A percentile compares a stretch with the other conserved stretches of the same genome.
Conservation (phyloP, 768 basidiomycete species). For the Trametopsis cervina region DNA sequence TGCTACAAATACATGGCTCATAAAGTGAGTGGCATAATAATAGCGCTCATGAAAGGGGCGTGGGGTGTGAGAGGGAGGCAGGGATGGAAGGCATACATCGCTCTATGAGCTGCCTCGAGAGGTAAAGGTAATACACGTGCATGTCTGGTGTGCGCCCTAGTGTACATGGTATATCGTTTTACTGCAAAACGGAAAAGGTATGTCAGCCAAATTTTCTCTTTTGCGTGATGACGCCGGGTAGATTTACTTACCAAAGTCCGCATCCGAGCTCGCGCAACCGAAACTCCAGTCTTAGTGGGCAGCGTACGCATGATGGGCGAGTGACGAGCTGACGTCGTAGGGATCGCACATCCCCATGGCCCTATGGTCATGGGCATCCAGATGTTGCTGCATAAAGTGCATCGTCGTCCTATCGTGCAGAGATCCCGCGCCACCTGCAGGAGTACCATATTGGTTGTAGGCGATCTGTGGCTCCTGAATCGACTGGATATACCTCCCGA, state of each 20-base stretch:
- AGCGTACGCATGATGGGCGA: neutral
- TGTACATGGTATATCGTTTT: neutral
- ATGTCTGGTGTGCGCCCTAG: neutral
- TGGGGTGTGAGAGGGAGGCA: neutral
- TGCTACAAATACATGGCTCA: neutral
- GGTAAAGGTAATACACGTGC: neutral
- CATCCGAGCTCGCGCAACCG: neutral
- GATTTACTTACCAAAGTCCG: neutral
- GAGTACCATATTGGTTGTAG: neutral
- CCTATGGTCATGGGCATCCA: constrained; percentile 7
- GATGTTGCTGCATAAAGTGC: constrained; percentile 1
- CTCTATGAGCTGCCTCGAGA: neutral
- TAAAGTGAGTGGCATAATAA: neutral
- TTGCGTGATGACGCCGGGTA: neutral
- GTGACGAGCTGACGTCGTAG: constrained; percentile 1
- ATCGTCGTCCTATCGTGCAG: constrained; percentile 2
- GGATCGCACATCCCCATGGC: constrained; percentile 10
- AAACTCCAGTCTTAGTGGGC: neutral
- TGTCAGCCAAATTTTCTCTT: neutral
- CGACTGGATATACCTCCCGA: neutral
- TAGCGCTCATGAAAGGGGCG: neutral
- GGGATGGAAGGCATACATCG: neutral
- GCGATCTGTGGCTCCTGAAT: constrained; percentile 3
- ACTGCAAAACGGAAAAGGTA: neutral
- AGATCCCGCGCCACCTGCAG: neutral